Base-by-base conservation (phyloP, 192 early-diverging fungal species). In the Backusella westeae region DNA sequence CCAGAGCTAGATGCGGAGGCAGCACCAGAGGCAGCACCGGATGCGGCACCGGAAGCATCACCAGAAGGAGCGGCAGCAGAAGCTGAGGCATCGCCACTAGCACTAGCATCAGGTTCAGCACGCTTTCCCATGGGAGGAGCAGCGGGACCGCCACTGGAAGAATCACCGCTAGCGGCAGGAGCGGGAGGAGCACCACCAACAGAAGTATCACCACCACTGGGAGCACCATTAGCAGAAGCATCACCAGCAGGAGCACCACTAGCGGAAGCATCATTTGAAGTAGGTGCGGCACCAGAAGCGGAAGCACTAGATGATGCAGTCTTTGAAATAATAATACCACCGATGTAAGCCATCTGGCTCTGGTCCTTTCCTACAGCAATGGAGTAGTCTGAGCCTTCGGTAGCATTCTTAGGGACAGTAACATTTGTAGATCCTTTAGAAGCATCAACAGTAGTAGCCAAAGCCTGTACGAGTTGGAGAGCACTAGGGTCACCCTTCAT, bases 401-500 rank as follows among this genome's bases (percentile, higher is more conserved):
- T 78, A 3, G 67, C 63, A 35, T 78, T 78, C 15, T 39, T 23
- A 23, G 77, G 77, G 8, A 77, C 52, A 6, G 49, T 70, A 19
- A 77, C 41, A 41, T 56, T 77, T 26, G 69, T 67, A 34, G 21
- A 15, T 4, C 69, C 69, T 6, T 39, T 10, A 12, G 46, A 41
- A 19, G 70, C 65, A 63, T 77, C 70, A 56, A 77, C 53, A 38
- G 72, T 46, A 34, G 49, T 65, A 6, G 71, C 35, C n/a, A 78
- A 73, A 3, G 72, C 6, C 4, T 72, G 70, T 8, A 78, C 71
- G 23, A 72, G 63, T 23, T 68, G 59, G 10, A 78, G 71, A 26
- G 77, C 77, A 73, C 42, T 53, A 35, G 77, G 32, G 17, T 72
- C 42, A 32, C 77, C 77, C 6, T 73, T 59, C 77, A 78, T 78